A percentile compares a stretch with the other conserved stretches of the same genome.
Evolutionary conservation across 345 rosid genomes (phyloP).

Genomic region (Gossypium mustelinum): DNA sequence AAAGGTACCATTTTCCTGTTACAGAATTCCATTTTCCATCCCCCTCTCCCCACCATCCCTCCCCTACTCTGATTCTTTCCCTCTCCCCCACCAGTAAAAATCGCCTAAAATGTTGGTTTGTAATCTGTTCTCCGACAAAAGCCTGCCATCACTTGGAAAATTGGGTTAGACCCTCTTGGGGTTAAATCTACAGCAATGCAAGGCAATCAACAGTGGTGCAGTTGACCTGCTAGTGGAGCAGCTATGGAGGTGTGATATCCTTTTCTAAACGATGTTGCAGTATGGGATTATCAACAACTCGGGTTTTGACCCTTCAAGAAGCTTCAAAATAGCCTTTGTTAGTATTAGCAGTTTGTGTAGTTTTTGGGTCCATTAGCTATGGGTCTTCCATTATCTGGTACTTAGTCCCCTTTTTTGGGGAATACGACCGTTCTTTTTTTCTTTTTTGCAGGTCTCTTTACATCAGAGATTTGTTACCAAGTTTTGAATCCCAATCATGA

Average conservation of each 20-base stretch:
- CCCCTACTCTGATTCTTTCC: too few species aligned
- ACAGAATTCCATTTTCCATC: too few species aligned
- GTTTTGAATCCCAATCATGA: conserved; percentile 23
- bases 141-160: conserved; percentile 45
- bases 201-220: conserved; percentile 45
- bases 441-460: conserved; percentile 53
- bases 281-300: not conserved
- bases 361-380: conserved; percentile 68
- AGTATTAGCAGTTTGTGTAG: conserved; percentile 34
- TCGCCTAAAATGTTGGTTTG: conserved; percentile 21
- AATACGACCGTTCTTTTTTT: conserved; percentile 43
- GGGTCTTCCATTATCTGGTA: conserved; percentile 37
- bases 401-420: conserved; percentile 54
- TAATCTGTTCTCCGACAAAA: conserved; percentile 55
- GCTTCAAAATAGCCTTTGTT: conserved; percentile 23
- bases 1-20: too few species aligned
- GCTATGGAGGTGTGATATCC: conserved; percentile 83
- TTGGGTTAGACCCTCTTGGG: conserved; percentile 69
- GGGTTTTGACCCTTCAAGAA: not conserved
- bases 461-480: conserved; percentile 39
- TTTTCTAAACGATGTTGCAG: conserved; percentile 30
- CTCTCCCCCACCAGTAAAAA: too few species aligned
- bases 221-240: conserved; percentile 55
- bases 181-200: conserved; percentile 75
- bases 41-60: too few species aligned